phyloP scores from a whole-genome alignment of 2,329 filamentous ascomycete species.

The Plenodomus biglobosus region DNA sequence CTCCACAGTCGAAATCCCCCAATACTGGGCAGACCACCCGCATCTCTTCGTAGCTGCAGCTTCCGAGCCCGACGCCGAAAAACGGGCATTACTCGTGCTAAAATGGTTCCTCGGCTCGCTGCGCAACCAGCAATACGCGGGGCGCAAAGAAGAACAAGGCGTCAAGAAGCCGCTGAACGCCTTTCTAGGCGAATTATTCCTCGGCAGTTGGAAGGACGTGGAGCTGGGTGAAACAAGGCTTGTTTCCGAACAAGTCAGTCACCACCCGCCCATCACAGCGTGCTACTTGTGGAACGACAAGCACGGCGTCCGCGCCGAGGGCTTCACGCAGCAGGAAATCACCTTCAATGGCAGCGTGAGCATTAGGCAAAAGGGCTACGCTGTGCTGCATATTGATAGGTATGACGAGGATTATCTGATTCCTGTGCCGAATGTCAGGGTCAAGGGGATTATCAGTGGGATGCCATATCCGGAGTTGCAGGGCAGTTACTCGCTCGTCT shows the following conservation, averaged over 20 bases:
- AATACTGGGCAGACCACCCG: conserved; percentile 52
- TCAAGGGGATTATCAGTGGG: conserved; percentile 49
- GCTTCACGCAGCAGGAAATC: conserved; percentile 52
- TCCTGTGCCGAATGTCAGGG: conserved; percentile 49
- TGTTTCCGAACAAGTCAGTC: conserved; percentile 50
- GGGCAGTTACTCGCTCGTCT: conserved; percentile 47
- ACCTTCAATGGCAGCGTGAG: conserved; percentile 50
- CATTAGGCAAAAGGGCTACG: conserved; percentile 52
- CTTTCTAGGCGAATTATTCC: conserved; percentile 53
- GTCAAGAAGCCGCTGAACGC: conserved; percentile 57
- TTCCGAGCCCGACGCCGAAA: conserved; percentile 42
- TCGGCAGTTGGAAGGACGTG: conserved; percentile 39
- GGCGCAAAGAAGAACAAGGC: conserved; percentile 46
- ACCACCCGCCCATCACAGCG: conserved; percentile 52
- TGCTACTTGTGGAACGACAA: conserved; percentile 52
- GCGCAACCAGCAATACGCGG: conserved; percentile 53
- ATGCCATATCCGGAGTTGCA: conserved; percentile 49
- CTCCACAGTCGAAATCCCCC: conserved; percentile 50
- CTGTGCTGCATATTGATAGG: conserved; percentile 48
- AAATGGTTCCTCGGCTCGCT: conserved; percentile 54
- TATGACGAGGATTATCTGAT: conserved; percentile 50
- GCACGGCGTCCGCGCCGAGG: conserved; percentile 48
- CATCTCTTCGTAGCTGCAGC: conserved; percentile 52
- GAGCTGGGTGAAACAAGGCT: conserved; percentile 45
- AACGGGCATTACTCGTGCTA: conserved; percentile 50